Evolutionary conservation across 805 yeast genomes (phyloP).

Genomic region (Yarrowia hollandica): DNA sequence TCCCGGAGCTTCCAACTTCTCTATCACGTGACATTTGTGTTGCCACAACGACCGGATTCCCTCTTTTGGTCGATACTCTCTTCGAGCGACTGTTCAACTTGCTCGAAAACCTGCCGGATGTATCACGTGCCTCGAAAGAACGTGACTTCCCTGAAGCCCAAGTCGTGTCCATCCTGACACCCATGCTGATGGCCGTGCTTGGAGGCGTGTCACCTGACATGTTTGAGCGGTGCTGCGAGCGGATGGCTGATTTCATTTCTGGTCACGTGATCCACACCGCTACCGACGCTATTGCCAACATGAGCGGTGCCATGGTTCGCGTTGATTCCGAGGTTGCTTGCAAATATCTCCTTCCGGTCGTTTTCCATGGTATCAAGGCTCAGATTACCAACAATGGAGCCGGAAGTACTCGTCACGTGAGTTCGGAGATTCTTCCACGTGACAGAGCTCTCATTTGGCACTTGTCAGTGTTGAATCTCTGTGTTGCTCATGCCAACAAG

Average conservation of each 20-base stretch:
- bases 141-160: constrained; percentile 49
- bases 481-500: constrained; percentile 65
- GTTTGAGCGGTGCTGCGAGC: constrained; percentile 37
- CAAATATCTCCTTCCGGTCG: constrained; percentile 46
- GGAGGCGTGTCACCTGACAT: constrained; percentile 39
- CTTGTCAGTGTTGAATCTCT: constrained; percentile 66
- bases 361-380: constrained; percentile 55
- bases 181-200: constrained; percentile 43
- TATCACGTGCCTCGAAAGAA: constrained; percentile 47
- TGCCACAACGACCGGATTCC: constrained; percentile 73
- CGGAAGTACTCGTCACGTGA: constrained; percentile 64
- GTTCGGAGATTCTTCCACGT: constrained; percentile 66
- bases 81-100: constrained; percentile 60
- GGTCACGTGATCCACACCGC: constrained; percentile 58
- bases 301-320: constrained; percentile 70
- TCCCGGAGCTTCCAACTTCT: not conserved
- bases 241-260: constrained; percentile 53
- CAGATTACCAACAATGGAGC: constrained; percentile 80
- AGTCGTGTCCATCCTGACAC: constrained; percentile 45
- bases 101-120: constrained; percentile 68
- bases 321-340: constrained; percentile 57
- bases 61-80: constrained; percentile 56
- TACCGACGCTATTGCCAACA: constrained; percentile 65
- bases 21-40: constrained; percentile 54
- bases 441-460: constrained; percentile 77